Evolutionary conservation across 2,329 filamentous ascomycete species (phyloP), one percentile per base, ranked within the genome.

Genomic region (Ceratocystis cubensis): DNA sequence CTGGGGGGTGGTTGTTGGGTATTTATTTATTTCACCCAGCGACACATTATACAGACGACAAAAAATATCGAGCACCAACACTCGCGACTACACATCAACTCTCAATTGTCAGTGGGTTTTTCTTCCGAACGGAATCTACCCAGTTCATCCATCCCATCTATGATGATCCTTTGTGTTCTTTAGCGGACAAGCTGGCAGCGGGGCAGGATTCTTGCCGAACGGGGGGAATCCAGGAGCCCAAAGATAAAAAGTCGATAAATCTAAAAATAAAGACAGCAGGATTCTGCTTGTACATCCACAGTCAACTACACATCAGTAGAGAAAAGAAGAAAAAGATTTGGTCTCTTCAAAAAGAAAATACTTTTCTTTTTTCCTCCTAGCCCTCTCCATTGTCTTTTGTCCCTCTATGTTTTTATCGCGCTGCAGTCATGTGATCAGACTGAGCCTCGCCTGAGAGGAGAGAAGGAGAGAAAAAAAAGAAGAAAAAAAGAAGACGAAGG

Each of bases 211-310:
- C 28, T 56, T 56, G 20, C 50, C 50, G 50, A 15, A 15, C 10
- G 28, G 50, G n/a, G 50, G 48, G n/a, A 53, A 25, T 53, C n/a
- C 48, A 53, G 50, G 50, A 56, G 28, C 28, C 28, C 6, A 6
- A 6, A 30, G 28, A 30, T 30, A 30, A 30, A 30, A 30, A 30
- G 28, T 6, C 28, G 28, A 22, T 48, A 17, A 48, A 48, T 48
- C 8, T 28, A 25, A 28, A 56, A 56, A 56, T 56, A 28, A 56
- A 56, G 15, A 17, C n/a, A 56, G 50, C 10, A 56, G 50, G 50
- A 56, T 56, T 56, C 50, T 13, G 6, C 20, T 30, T 20, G 50
- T 56, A 56, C 50, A 56, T 56, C 50, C 50, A 56, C 50, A 56
- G 2, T 56, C 50, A 56, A 56, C 50, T 25, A 25, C 50, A 56